Base-by-base conservation (phyloP, 1,284 basidiomycete genomes). In the Apiotrichum laibachii region DNA sequence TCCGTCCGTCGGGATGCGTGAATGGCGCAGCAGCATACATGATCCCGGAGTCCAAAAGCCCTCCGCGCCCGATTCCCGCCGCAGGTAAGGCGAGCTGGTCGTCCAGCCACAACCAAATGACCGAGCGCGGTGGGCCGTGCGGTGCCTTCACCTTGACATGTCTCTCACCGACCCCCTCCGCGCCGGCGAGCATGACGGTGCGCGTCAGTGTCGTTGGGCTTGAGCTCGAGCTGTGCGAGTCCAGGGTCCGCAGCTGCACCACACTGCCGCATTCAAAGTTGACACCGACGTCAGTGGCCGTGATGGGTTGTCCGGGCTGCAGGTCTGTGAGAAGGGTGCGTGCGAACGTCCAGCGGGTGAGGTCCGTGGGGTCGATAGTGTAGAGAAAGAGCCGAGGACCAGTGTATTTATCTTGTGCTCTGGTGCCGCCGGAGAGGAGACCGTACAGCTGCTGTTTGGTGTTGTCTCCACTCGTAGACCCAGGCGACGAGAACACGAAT, bases 221-320 rank as follows among this genome's bases (percentile, higher is more conserved):
- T 31, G 26, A 31, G 26, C 26, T 31, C 26, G 26, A 31, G 26
- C 26, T 31, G 26, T 31, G 26, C 26, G 26, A 31, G 3, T 31
- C 26, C 26, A 3, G 26, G 26, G 26, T 7, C 4, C 26, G 26
- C 26, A 31, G 26, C 4, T 31, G 26, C 4, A 31, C 26, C 26
- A 31, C 26, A 7, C 26, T 31, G 26, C 26, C 26, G 39, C 66
- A 68, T 53, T 68, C 66, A 59, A 63, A 61, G 45, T 68, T 68
- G 22, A 45, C 26, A 22, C 66, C 66, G 2, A 64, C 40, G 43
- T 68, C 64, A 19, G 57, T 59, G 18, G 54, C 50, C 62, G 59
- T 61, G 40, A 35, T 56, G 33, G 19, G 33, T 5, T 10, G 8
- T 7, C 33, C 11, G 58, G 56, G 21, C 37, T 11, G 40, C 11